Evolutionary conservation across 2,329 filamentous ascomycete genomes (phyloP).

Genomic region (Penicillium sclerotigenum): DNA sequence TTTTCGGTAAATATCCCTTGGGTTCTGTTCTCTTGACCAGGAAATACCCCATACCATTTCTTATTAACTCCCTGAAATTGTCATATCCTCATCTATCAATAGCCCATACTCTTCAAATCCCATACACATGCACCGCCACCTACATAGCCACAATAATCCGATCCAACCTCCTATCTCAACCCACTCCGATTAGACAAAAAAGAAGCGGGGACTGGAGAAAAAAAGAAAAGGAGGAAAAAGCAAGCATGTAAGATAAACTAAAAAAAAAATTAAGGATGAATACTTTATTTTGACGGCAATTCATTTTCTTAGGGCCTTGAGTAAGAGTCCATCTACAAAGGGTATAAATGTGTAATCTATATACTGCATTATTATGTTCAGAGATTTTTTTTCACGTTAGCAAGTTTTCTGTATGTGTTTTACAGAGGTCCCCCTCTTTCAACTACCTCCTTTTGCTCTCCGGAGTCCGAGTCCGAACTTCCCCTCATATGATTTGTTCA

Average conservation of each 20-base stretch:
- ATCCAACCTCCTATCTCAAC: not conserved
- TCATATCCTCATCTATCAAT: not conserved
- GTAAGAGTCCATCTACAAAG: not conserved
- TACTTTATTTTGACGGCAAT: conserved; percentile 20
- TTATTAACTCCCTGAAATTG: too few species aligned
- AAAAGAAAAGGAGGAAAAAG: not conserved
- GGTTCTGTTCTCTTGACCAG: not conserved
- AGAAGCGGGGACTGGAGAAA: not conserved
- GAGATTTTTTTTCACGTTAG: not conserved
- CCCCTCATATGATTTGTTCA: not conserved
- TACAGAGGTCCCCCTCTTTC: not conserved
- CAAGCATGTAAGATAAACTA: not conserved
- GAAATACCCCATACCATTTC: not conserved
- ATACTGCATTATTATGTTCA: not conserved
- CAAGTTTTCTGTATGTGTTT: not conserved
- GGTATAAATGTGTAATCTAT: too few species aligned
- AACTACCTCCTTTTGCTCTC: not conserved
- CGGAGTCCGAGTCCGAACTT: not conserved
- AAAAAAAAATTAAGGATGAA: not conserved
- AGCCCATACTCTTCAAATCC: too few species aligned
- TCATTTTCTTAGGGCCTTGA: not conserved
- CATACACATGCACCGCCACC: not conserved
- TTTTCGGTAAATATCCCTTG: not conserved
- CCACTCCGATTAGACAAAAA: not conserved
- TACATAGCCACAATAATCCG: not conserved